These are phyloP conservation scores for Garcia nutans DNA, from an alignment of 345 rosid species.

Conservation along the genomic window DNA sequence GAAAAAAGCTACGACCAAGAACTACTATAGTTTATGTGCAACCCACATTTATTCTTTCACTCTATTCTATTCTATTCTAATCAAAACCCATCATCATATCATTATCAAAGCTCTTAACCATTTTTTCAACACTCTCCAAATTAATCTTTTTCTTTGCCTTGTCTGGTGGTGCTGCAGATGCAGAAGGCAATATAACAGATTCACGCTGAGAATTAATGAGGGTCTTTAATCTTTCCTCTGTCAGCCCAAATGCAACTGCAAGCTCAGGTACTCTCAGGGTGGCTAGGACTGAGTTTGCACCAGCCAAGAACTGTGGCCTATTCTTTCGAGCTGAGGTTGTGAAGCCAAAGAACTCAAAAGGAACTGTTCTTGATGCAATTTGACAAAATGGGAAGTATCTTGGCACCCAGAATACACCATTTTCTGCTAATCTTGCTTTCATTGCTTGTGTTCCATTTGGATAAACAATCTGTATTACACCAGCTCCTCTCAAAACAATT, in stretches of 20 bases:
- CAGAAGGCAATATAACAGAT: constrained; percentile 61
- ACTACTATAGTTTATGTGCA: neutral
- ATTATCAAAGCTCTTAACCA: constrained; percentile 26
- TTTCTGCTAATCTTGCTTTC: constrained; percentile 51
- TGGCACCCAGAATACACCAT: constrained; percentile 79
- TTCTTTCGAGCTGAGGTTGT: constrained; percentile 76
- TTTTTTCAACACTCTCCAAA: neutral
- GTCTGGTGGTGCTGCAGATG: constrained; percentile 50
- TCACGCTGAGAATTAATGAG: constrained; percentile 51
- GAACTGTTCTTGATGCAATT: constrained; percentile 56
- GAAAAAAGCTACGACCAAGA: neutral
- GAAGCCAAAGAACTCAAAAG: constrained; percentile 80
- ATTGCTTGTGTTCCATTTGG: constrained; percentile 79
- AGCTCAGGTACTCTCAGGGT: constrained; percentile 46
- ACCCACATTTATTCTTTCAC: neutral
- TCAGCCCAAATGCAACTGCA: constrained; percentile 57
- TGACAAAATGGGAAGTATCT: constrained; percentile 87
- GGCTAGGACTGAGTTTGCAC: constrained; percentile 55
- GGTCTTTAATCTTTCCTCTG: constrained; percentile 36
- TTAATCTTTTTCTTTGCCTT: constrained; percentile 9
- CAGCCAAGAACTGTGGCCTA: constrained; percentile 77
- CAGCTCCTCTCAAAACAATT: constrained; percentile 59
- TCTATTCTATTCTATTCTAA: neutral
- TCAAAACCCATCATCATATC: constrained; percentile 33
- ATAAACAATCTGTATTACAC: constrained; percentile 62